Evolutionary conservation across 306 rosid species (phyloP), one percentile per base, ranked within the genome.

Genomic region (Vigna trinervia): DNA sequence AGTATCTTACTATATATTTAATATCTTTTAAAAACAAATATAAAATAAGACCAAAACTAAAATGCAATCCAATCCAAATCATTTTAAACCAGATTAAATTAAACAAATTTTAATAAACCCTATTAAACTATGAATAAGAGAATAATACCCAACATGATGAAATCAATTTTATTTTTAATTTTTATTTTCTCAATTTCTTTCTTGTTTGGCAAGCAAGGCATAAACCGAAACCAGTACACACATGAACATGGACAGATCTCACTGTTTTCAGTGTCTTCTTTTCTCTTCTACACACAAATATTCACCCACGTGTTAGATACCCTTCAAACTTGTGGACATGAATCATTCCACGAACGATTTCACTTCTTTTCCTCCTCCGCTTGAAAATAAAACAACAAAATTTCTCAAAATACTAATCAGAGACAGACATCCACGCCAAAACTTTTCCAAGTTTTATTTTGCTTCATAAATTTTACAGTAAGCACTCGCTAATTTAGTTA

Each of bases 241-340:
- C 48, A 43, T 11, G 32, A 30, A 41, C 47, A 43, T 2, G 3
- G 13, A 43, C 1, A 10, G 12, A 11, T 45, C 15, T 51, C 53
- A 66, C 34, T 43, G 71, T 66, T 66, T 54, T 19, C 30, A 19
- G 30, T 8, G 30, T 54, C 26, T 13, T 48, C n/a, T 48, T 12
- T 10, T 8, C 8, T 19, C 51, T 5, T 10, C 71, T 65, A 15
- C 7, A 38, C 3, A 14, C 12, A 62, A 6, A 4, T 5, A 32
- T 4, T 63, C 15, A 9, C 12, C 46, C 46, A 19, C 52, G 52
- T 10, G 11, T 52, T 17, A 22, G 48, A 70, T 70, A 8, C 19
- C 30, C 77, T 43, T 83, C 64, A 20, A 83, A 68, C 4, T 63
- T 77, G 89, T 80, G 87, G 86, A 73, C 73, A 15, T 69, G 66